Evolutionary conservation across 2,329 filamentous ascomycete genomes (phyloP), one percentile per base, ranked within the genome.

Genomic region (Fusarium scirpi): DNA sequence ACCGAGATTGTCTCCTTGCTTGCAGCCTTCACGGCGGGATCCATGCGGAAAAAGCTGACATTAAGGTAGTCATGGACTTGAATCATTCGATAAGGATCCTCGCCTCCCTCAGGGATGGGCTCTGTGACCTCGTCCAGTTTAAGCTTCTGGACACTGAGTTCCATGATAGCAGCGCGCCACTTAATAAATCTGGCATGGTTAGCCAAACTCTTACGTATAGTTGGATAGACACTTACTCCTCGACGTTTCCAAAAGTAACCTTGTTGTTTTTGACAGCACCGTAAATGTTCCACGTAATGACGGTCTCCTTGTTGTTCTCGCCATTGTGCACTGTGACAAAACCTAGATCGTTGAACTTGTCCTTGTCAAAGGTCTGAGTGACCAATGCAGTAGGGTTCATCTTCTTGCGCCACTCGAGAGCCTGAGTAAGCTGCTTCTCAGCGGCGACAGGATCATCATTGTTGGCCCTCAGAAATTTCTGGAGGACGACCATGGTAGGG

Each of bases 401-500:
- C 77, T 91, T 85, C 80, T 92, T 92, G 65, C 95, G 90, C 94
- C 94, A 98, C 72, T 91, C 86, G 44, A 98, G 85, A 2, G 94
- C 94, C 75, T 91, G 90, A 62, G 83, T 85, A 46, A 98, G 88
- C 83, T 98, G 94, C 58, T 91, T 88, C 77, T 91, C 90, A 18
- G 94, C 93, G 77, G 90, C 90, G 56, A 85, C 84, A 9, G 93
- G 79, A 76, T 97, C 90, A 67, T 91, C 90, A 67, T 90, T 89
- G 79, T 98, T 98, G 78, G 94, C 95, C 73, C 94, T 93, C 59
- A 98, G 88, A 82, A 94, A 98, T 84, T 98, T 98, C 79, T 97
- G 94, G 51, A 98, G 85, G 54, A 98, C 88, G 74, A 97, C 90
- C 78, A 92, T 91, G 49, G 92, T 94, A 58, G 92, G 92, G 55